Base-by-base conservation (phyloP, 73 alveolate genomes). In the Uronychia binucleata region DNA sequence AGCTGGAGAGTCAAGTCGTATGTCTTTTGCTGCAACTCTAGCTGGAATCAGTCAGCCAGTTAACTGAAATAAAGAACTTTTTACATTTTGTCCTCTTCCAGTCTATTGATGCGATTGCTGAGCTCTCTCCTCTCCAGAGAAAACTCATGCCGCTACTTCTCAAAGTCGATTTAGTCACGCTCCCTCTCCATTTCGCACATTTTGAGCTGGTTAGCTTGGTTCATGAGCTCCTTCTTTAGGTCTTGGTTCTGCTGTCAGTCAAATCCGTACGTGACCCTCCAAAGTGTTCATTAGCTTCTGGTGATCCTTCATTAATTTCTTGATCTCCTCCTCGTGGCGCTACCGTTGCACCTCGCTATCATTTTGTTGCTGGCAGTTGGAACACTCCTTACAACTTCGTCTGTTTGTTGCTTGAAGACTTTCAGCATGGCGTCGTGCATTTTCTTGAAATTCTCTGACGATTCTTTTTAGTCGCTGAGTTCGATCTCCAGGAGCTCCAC, bases 341-440 rank as follows among this genome's bases (percentile, higher is more conserved):
- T 46, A 19, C 19, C 19, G 5, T 46, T 11, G n/a, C 19, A 46
- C 19, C 19, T 19, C 67, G 19, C 5, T 46, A 46, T 46, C 67
- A 46, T 46, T 19, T 5, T 5, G 19, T 46, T 46, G 19, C 67
- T 46, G 67, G 67, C n/a, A 46, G 19, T 46, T 5, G 19, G 19
- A 46, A 5, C 19, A 19, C 5, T 46, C 19, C 67, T 46, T 46
- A 46, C 67, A 11, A 19, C 67, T 46, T 46, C n/a, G 19, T 46
- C 67, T 11, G 67, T 46, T 19, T 67, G 78, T 67, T 67, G 78
- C 30, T 25, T 5, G 13, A 67, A 67, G 32, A 67, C 32, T 26
- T 28, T 28, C 14, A 67, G 29, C 78, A 67, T 67, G 5, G 78
- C 26, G 13, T 67, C 78, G 26, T 67, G 78, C 78, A 67, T 67